Conservation (phyloP, 2,329 filamentous ascomycete species). For the Elsinoe australis region DNA sequence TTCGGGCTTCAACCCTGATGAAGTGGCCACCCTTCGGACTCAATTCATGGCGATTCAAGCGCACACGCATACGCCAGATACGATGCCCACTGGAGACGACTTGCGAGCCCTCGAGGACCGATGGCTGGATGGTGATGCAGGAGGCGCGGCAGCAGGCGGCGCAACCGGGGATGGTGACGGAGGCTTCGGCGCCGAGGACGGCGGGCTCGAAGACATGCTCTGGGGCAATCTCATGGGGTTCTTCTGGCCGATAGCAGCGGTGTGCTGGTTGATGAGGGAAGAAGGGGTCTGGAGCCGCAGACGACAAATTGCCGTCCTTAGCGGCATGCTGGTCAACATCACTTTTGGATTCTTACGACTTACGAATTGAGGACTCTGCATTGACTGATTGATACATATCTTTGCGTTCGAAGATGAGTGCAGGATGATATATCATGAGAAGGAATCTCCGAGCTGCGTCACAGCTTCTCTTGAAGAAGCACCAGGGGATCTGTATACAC, state of each 20-base stretch:
- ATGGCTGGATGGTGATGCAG: constrained; percentile 68
- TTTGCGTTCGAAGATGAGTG: no score
- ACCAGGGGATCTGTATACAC: no score
- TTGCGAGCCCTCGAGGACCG: constrained; percentile 75
- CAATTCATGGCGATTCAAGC: constrained; percentile 85
- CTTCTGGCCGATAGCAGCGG: constrained; percentile 83
- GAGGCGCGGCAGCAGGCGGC: constrained; percentile 28
- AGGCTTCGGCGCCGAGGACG: constrained; percentile 47
- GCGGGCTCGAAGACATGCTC: constrained; percentile 74
- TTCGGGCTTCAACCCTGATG: constrained; percentile 72
- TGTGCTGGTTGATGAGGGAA: constrained; percentile 78
- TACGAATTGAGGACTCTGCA: constrained; percentile 33
- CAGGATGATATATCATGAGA: no score
- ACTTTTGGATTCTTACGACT: constrained; percentile 63
- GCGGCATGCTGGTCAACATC: constrained; percentile 73
- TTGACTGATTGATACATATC: no score
- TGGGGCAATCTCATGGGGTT: constrained; percentile 87
- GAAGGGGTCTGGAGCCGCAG: constrained; percentile 79
- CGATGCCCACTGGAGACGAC: constrained; percentile 71
- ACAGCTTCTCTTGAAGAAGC: no score
- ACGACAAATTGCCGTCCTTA: constrained; percentile 77
- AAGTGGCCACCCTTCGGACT: constrained; percentile 75
- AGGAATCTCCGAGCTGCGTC: no score
- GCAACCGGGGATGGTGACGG: constrained; percentile 34
- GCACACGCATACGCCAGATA: constrained; percentile 75